Evolutionary conservation across 2,329 filamentous ascomycete species (phyloP), one percentile per base, ranked within the genome.

Genomic region (Diaporthe eres): DNA sequence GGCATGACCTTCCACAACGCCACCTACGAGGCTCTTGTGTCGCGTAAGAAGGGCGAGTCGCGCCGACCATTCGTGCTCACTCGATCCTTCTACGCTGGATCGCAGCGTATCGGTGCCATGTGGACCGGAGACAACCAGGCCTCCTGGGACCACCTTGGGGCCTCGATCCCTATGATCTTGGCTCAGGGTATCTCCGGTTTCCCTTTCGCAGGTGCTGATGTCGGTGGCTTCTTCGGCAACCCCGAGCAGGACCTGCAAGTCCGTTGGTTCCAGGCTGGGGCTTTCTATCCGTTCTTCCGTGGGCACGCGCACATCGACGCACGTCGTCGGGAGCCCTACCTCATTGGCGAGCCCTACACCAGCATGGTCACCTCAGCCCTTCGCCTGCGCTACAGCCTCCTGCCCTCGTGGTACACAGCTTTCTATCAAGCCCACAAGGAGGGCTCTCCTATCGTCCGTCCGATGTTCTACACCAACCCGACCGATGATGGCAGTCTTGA

Each of bases 101-200:
- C 94, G 74, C 97, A 99, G 85, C 92, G 96, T 74, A 87, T 95
- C 57, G 95, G 95, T 78, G 96, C 97, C 76, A 98, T 98, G 96
- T 99, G 97, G 97, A 99, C 97, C 28, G 97, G 97, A 77, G 97
- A 99, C 83, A 99, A 99, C 86, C 94, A 97, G 83, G 97, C 97
- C 15, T 92, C 91, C 34, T 99, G 97, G 97, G 92, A 93, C 25
- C 96, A 98, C 81, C 90, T 99, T 22, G 94, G 92, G n/a, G 94
- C 93, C 1, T 94, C 95, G 2, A 91, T 98, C 51, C 96, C 97
- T 34, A 99, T 99, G 97, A 88, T 98, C 34, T 87, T 99, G 55
- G 97, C 94, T 84, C 94, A 98, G 82, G 96, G 96, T 74, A 95
- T 99, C 79, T 92, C 95, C 1, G 97, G 97, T 10, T 98, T 94